Conservation (phyloP, 164 flowering plant genomes). For the Nelumbo lutea region DNA sequence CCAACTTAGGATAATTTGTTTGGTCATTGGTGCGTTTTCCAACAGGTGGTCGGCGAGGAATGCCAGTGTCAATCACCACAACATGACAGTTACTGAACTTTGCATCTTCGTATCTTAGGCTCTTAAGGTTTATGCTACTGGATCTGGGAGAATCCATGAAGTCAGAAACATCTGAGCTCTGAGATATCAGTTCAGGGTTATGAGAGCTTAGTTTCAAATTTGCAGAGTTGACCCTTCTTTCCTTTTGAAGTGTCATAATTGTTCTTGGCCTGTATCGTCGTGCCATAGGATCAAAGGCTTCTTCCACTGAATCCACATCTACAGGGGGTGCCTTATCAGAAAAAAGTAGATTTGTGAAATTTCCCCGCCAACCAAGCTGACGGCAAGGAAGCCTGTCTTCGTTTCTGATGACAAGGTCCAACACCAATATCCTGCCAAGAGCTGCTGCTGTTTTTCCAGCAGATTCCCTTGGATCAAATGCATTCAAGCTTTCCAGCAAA, state of each 20-base stretch:
- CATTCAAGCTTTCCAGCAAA: conserved; percentile 65
- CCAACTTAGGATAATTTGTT: conserved; percentile 74
- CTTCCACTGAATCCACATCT: conserved; percentile 41
- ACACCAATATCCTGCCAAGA: conserved; percentile 83
- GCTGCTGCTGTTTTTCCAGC: conserved; percentile 78
- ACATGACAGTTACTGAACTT: conserved; percentile 36
- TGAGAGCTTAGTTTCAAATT: conserved; percentile 53
- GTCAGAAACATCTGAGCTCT: conserved; percentile 58
- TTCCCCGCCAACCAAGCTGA: conserved; percentile 95
- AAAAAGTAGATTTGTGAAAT: conserved; percentile 72
- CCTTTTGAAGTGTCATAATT: conserved; percentile 62
- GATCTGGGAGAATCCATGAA: conserved; percentile 45
- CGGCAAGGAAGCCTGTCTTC: conserved; percentile 98
- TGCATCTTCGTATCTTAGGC: conserved; percentile 29
- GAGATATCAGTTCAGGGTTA: conserved; percentile 42
- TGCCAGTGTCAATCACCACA: conserved; percentile 88
- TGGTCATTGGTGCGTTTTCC: conserved; percentile 97
- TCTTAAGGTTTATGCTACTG: conserved; percentile 25
- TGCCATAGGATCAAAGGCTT: conserved; percentile 58
- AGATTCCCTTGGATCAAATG: conserved; percentile 60
- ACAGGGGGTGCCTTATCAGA: conserved; percentile 46
- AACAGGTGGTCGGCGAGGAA: conserved; percentile 98
- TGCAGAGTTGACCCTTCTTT: conserved; percentile 74
- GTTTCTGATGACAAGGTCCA: conserved; percentile 96
- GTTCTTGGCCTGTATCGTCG: conserved; percentile 53